These are phyloP conservation scores for Chaetoceros tenuissimus DNA, from an alignment of 108 stramenopile genomes.

Conservation along the genomic window DNA sequence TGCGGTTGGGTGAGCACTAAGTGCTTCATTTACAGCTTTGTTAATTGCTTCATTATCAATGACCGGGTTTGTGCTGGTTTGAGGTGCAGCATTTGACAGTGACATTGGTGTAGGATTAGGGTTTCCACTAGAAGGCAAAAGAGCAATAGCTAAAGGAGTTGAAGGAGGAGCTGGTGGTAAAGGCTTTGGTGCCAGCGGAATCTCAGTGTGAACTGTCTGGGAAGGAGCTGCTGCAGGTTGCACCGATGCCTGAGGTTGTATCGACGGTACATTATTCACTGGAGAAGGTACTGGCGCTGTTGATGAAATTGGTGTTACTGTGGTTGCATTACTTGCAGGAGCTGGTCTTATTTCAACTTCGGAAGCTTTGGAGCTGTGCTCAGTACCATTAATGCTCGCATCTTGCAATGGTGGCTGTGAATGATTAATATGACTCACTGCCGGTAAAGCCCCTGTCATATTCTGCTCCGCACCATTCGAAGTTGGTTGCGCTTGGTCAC, in stretches of 20 bases:
- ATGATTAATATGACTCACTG: no score
- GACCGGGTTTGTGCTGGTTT: constrained; percentile 30
- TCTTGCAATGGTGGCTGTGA: no score
- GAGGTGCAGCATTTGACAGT: constrained; percentile 15
- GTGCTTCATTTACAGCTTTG: neutral
- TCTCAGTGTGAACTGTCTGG: no score
- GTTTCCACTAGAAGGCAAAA: neutral
- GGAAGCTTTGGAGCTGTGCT: no score
- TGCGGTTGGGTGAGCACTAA: neutral
- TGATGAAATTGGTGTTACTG: neutral
- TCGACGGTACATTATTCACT: neutral
- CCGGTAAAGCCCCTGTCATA: no score
- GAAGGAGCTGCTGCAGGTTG: no score
- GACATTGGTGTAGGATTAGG: neutral
- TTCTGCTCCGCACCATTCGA: no score
- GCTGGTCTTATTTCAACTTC: no score
- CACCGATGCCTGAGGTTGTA: no score
- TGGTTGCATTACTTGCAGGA: neutral
- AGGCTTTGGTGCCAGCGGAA: neutral
- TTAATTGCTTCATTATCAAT: constrained; percentile 8
- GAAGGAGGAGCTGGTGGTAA: neutral
- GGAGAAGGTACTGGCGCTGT: neutral
- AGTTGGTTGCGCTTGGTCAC: no score
- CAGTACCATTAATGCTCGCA: no score
- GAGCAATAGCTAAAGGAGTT: neutral